Evolutionary conservation across 148 eudicot genomes (phyloP).

Genomic region (Camellia granthamiana): DNA sequence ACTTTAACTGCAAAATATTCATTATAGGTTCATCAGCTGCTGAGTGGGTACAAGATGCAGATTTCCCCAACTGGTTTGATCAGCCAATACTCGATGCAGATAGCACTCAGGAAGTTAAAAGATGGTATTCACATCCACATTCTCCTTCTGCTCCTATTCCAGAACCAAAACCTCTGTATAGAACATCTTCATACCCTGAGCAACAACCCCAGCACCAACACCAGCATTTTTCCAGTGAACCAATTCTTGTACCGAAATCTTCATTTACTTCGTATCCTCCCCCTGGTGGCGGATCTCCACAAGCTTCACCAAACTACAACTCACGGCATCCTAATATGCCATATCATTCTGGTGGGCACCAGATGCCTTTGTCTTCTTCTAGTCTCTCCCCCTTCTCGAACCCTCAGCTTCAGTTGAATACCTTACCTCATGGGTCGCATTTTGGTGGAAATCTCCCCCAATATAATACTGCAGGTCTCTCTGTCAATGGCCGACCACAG

Average conservation of each 20-base stretch:
- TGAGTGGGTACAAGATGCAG: conserved; percentile 63
- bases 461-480: conserved; percentile 33
- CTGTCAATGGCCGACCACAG: conserved; percentile 31
- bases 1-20: background rate
- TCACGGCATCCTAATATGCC: conserved; percentile 35
- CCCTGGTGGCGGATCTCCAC: conserved; percentile 53
- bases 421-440: conserved; percentile 45
- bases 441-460: conserved; percentile 59
- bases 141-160: conserved; percentile 19
- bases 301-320: conserved; percentile 55
- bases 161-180: conserved; percentile 36
- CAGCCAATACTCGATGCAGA: conserved; percentile 46
- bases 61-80: conserved; percentile 52
- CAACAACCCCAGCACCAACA: conserved; percentile 50
- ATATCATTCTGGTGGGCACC: conserved; percentile 36
- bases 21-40: conserved; percentile 61
- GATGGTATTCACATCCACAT: conserved; percentile 69
- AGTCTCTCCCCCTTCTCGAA: conserved; percentile 48
- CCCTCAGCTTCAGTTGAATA: conserved; percentile 40
- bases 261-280: conserved; percentile 78
- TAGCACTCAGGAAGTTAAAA: conserved; percentile 46
- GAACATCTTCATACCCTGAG: conserved; percentile 64
- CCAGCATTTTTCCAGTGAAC: conserved; percentile 57
- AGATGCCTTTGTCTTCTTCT: conserved; percentile 32
- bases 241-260: conserved; percentile 55